Base-by-base conservation (phyloP, 139 green algal species). In the Chlamydomonas eustigma region DNA sequence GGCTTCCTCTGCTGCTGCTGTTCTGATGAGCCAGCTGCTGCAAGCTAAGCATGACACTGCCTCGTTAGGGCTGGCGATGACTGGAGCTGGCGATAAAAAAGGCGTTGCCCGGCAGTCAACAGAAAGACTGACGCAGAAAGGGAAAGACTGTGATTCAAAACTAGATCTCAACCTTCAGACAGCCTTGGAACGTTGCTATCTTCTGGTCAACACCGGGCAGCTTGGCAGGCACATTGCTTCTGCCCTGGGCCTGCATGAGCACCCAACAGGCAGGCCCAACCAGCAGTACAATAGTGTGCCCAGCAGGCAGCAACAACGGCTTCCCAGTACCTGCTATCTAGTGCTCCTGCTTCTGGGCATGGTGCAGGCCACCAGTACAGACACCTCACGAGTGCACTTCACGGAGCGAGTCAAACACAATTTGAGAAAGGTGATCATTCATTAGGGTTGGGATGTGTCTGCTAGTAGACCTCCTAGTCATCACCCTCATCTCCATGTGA, bases 331-430 rank as follows among this genome's bases (percentile, higher is more conserved):
- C n/a, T n/a, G n/a, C n/a, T n/a, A n/a, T n/a, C n/a, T n/a, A n/a
- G n/a, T n/a, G n/a, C 58, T 70, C 25, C 25, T 70, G 58, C 58
- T 70, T 24, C 58, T 70, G 58, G 18, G 25, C 6, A 70, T 70
- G 58, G 6, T 28, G 8, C 58, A 70, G 18, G 24, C 58, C 32
- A 70, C 58, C 25, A 37, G 58, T 28, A 70, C 58, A 22, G 25
- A 70, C 24, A 70, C 8, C 44, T 58, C 44, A 12, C 6, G 28
- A 28, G 18, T 70, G 6, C 58, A 35, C 58, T 70, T 70, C 58
- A 18, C 58, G 25, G 18, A 70, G 25, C 58, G 58, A 8, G 34
- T 70, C 58, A 70, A 70, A 35, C 58, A 70, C 58, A 70, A 70
- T 28, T 28, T 70, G 25, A 24, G 58, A 24, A 70, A 70, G 58